A percentile compares a stretch with the other conserved stretches of the same genome.
Conservation (phyloP, 1,284 basidiomycete genomes). For the Ganoderma sinense region DNA sequence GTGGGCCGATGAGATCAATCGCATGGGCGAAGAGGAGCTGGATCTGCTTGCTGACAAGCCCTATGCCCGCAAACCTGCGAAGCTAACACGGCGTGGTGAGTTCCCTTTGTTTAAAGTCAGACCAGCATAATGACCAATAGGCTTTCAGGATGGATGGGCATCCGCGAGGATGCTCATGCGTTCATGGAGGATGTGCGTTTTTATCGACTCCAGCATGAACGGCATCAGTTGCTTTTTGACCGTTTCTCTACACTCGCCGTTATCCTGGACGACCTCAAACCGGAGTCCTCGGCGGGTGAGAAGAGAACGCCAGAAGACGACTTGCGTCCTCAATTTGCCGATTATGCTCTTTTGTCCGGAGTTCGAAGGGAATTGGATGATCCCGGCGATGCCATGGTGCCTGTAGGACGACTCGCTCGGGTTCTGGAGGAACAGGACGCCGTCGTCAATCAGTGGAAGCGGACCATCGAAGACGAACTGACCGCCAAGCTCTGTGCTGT, state of each 20-base stretch:
- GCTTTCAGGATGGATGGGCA: neutral
- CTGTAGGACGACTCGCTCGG: neutral
- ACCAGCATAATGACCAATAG: neutral
- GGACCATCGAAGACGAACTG: neutral
- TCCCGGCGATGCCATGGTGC: neutral
- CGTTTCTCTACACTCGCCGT: neutral
- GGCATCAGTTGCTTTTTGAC: neutral
- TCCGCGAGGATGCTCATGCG: neutral
- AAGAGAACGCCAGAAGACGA: neutral
- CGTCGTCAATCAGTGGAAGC: neutral
- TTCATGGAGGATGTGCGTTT: neutral
- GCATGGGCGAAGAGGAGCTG: neutral
- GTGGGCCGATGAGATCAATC: slow-evolving; percentile 8
- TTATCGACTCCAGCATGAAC: neutral
- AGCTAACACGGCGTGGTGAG: slow-evolving; percentile 2
- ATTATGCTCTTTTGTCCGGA: neutral
- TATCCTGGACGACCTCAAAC: neutral
- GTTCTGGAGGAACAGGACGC: neutral
- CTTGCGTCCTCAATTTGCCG: neutral
- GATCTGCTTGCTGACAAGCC: neutral
- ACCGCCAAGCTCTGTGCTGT: neutral
- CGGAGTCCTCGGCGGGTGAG: neutral
- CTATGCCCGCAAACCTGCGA: neutral
- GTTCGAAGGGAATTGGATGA: neutral
- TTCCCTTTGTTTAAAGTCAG: neutral